Evolutionary conservation across 1,139 yeast genomes (phyloP).

Genomic region (Debaryomyces coudertii): DNA sequence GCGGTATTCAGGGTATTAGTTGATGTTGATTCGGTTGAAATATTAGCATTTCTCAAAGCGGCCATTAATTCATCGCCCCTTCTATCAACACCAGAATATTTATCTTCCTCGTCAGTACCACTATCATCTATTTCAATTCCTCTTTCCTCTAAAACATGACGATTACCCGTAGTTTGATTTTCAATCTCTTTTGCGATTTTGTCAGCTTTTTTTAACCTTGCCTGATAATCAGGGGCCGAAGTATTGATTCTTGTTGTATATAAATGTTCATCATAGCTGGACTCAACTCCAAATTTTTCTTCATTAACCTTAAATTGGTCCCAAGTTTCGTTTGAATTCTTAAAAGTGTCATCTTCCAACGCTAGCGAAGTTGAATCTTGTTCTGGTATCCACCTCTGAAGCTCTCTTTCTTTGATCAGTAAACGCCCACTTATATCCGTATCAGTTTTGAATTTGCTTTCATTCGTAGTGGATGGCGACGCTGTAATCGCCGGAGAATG

Average conservation of each 20-base stretch:
- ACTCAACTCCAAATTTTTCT: conserved; percentile 82
- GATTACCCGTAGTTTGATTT: conserved; percentile 64
- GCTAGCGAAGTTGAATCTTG: conserved; percentile 38
- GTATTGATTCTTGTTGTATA: conserved; percentile 86
- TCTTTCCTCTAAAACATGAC: conserved; percentile 90
- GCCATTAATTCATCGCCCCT: conserved; percentile 70
- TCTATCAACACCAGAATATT: conserved; percentile 84
- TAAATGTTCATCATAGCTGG: conserved; percentile 84
- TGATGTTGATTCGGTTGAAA: conserved; percentile 18
- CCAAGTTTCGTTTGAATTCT: conserved; percentile 53
- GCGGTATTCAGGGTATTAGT: conserved; percentile 14
- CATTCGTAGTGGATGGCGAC: conserved; percentile 13
- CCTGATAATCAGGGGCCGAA: conserved; percentile 71
- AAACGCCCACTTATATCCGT: conserved; percentile 67
- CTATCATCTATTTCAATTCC: conserved; percentile 77
- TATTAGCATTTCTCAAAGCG: conserved; percentile 47
- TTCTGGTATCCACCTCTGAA: conserved; percentile 87
- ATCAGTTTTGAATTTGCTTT: conserved; percentile 70
- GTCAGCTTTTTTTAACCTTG: conserved; percentile 72
- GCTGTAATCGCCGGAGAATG: conserved; percentile 9
- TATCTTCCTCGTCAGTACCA: conserved; percentile 93
- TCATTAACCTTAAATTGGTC: conserved; percentile 94
- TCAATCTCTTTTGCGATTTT: conserved; percentile 83
- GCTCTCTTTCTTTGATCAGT: conserved; percentile 62
- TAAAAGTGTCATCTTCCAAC: conserved; percentile 45